These are phyloP conservation scores for Yamadazyma takamatsuzukensis DNA, from an alignment of 805 yeast species.

Conservation along the genomic window DNA sequence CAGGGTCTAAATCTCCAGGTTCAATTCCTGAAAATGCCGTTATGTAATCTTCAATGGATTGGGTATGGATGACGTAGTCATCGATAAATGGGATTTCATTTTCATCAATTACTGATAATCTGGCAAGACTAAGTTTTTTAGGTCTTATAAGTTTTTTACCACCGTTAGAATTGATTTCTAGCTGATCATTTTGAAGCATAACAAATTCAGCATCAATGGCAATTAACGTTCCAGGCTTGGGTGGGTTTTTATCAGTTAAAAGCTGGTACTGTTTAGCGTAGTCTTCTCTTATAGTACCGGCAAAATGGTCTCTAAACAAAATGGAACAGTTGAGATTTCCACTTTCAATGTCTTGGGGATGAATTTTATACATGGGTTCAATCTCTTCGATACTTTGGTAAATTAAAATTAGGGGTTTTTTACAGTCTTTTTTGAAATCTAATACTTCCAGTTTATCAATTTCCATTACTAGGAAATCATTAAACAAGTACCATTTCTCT, in stretches of 20 bases:
- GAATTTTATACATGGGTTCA: conserved; percentile 37
- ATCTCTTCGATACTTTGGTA: conserved; percentile 45
- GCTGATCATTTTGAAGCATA: conserved; percentile 68
- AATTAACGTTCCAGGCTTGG: conserved; percentile 67
- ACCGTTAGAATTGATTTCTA: conserved; percentile 76
- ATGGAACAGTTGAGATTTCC: conserved; percentile 56
- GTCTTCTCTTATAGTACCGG: conserved; percentile 59
- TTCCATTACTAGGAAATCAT: conserved; percentile 83
- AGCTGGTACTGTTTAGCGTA: conserved; percentile 61
- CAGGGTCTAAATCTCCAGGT: conserved; percentile 82
- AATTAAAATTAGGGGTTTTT: conserved; percentile 68
- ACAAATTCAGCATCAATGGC: conserved; percentile 99
- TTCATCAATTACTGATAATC: conserved; percentile 83
- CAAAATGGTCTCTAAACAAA: conserved; percentile 71
- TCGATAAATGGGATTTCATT: conserved; percentile 78
- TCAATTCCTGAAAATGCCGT: conserved; percentile 94
- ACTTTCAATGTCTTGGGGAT: no score
- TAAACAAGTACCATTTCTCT: conserved; percentile 76
- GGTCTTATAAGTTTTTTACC: conserved; percentile 68
- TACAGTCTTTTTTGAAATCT: conserved; percentile 73
- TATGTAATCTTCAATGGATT: conserved; percentile 74
- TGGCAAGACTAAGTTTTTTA: conserved; percentile 70
- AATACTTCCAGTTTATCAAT: conserved; percentile 76
- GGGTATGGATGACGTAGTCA: conserved; percentile 78
- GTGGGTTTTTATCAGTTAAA: conserved; percentile 68